Base-by-base conservation (phyloP, 2,329 filamentous ascomycete species). In the Penicillium concentricum region DNA sequence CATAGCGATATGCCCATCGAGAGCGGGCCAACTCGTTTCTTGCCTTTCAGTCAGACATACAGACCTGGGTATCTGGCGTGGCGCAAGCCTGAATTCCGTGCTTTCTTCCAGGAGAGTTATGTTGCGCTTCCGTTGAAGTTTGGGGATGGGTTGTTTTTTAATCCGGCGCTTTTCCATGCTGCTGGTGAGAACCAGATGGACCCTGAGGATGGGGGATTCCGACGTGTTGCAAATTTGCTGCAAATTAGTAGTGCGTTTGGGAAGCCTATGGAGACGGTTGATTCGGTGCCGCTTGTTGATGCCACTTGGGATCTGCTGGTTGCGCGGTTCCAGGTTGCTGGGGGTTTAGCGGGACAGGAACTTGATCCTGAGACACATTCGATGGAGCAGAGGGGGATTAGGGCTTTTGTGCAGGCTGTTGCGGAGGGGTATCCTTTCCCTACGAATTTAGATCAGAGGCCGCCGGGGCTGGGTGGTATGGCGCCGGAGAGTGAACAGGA, bases 111-210 rank as follows among this genome's bases (percentile, higher is more conserved):
- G 5, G 68, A 79, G 16, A 76, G 78, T 6, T 83, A 82, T 61
- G 77, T 87, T 6, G 76, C 78, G 1, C 64, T 86, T 12, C 79
- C 84, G 2, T 62, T 87, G 54, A 61, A 71, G 2, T 75, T 80
- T 41, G 85, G 85, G 0, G 84, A 88, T 62, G 85, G 82, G 0
- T 61, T 87, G 0, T 87, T 87, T 67, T 87, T 88, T 71, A 86
- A 84, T 54, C 85, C 85, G 0, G 84, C 82, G 1, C 71, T 87
- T 0, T 84, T 86, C 59, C 85, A 88, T 66, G 85, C 84, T 1
- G 85, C 85, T 0, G 85, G 85, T 0, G 78, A 80, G 60, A 88
- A 87, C 63, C 64, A 70, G 16, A 76, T 74, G 2, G 57, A 57
- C 15, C 20, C 52, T 0, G 41, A 28, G 2, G 50, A 52, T 3